Conservation (phyloP, 2,329 filamentous ascomycete genomes). For the Stemphylium lycopersici region DNA sequence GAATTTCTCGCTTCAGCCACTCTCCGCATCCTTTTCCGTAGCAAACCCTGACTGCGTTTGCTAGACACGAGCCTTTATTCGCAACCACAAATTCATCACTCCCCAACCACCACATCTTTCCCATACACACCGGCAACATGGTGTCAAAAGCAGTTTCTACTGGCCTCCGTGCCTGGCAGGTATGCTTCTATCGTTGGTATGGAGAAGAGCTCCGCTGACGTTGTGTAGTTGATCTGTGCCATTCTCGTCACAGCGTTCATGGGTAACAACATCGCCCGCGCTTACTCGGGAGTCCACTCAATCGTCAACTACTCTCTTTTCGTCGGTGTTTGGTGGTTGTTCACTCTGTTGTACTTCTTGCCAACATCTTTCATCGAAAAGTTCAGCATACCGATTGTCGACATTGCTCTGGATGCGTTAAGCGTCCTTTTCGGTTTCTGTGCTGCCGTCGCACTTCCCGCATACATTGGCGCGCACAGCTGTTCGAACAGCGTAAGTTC, state of each 20-base stretch:
- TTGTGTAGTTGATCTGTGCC: slow-evolving; percentile 62
- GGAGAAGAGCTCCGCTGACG: neutral
- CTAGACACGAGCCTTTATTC: slow-evolving; percentile 6
- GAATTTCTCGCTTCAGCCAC: slow-evolving; percentile 8
- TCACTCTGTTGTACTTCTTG: slow-evolving; percentile 69
- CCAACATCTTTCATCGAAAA: slow-evolving; percentile 61
- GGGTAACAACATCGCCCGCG: slow-evolving; percentile 66
- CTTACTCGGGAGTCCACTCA: slow-evolving; percentile 60
- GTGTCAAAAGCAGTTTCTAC: slow-evolving; percentile 50
- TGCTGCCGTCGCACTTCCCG: slow-evolving; percentile 71
- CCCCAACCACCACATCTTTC: slow-evolving; percentile 8
- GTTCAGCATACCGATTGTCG: slow-evolving; percentile 59
- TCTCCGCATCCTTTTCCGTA: neutral
- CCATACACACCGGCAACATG: slow-evolving; percentile 39
- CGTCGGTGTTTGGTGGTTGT: slow-evolving; percentile 68
- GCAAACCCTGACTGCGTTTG: slow-evolving; percentile 20
- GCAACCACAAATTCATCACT: slow-evolving; percentile 6
- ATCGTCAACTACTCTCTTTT: slow-evolving; percentile 72
- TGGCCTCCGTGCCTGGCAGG: slow-evolving; percentile 51
- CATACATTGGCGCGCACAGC: slow-evolving; percentile 71
- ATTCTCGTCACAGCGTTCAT: slow-evolving; percentile 66
- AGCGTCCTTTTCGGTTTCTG: slow-evolving; percentile 74
- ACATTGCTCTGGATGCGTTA: slow-evolving; percentile 63
- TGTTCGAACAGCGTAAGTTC: slow-evolving; percentile 65
- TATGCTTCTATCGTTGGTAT: slow-evolving; percentile 24